These are phyloP conservation scores for Ilyonectria sp. DNA, from an alignment of 2,329 filamentous ascomycete genomes.

Conservation along the genomic window DNA sequence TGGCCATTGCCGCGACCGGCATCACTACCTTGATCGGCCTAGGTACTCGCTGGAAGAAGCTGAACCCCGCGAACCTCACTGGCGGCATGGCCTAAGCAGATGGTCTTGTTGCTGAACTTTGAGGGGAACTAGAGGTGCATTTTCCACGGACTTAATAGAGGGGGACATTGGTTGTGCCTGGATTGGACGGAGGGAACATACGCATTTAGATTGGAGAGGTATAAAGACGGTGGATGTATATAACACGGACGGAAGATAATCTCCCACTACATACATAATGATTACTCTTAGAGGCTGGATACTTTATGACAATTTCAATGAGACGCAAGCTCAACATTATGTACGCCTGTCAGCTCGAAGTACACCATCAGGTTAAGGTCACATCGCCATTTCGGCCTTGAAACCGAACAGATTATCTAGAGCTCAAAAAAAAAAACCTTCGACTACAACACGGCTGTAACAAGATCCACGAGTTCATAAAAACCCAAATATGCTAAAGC, in stretches of 20 bases:
- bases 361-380: background rate
- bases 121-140: background rate
- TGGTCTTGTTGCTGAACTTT: background rate
- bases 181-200: conserved; percentile 10
- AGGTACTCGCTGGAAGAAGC: conserved; percentile 57
- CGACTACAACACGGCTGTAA: no score
- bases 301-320: background rate
- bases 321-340: no score
- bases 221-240: conserved; percentile 29
- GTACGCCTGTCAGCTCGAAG: no score
- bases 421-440: no score
- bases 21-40: conserved; percentile 55
- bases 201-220: conserved; percentile 16
- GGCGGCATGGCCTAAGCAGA: conserved; percentile 51
- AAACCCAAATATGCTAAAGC: background rate
- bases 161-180: background rate
- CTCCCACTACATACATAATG: conserved; percentile 13
- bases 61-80: conserved; percentile 49
- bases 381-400: no score
- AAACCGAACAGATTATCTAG: no score
- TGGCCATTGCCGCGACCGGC: conserved; percentile 66
- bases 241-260: conserved; percentile 21
- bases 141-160: conserved; percentile 3
- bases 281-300: background rate
- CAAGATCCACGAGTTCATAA: no score